Evolutionary conservation across 1,284 basidiomycete genomes (phyloP).

Genomic region (Rhodotorula sp.): DNA sequence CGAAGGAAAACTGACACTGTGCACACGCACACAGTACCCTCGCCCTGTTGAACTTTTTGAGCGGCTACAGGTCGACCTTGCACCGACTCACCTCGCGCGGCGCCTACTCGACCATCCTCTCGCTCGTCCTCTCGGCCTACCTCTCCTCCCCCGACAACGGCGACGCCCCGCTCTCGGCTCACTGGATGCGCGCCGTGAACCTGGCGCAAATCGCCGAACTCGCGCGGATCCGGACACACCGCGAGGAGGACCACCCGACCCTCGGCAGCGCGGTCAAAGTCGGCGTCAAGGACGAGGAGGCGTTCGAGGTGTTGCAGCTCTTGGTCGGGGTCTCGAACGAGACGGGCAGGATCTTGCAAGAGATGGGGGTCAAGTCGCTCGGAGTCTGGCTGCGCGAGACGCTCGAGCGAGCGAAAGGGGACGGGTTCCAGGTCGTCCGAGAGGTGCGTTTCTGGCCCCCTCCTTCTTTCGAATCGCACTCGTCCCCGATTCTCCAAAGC

Average conservation of each 20-base stretch:
- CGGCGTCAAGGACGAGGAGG: slow-evolving; percentile 69
- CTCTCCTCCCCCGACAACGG: slow-evolving; percentile 49
- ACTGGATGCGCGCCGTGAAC: slow-evolving; percentile 61
- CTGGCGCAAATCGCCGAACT: slow-evolving; percentile 66
- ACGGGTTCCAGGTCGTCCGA: slow-evolving; percentile 43
- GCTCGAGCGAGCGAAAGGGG: slow-evolving; percentile 59
- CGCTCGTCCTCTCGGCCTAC: slow-evolving; percentile 67
- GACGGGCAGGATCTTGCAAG: slow-evolving; percentile 66
- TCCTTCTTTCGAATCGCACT: too few species aligned
- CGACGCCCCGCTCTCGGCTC: slow-evolving; percentile 56
- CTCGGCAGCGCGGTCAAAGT: slow-evolving; percentile 63
- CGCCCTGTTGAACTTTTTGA: slow-evolving; percentile 74
- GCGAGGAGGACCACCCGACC: slow-evolving; percentile 67
- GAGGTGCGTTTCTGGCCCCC: slow-evolving; percentile 41
- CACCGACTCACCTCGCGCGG: slow-evolving; percentile 68
- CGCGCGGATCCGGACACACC: slow-evolving; percentile 55
- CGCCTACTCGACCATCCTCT: slow-evolving; percentile 74
- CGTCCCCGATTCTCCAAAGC: too few species aligned
- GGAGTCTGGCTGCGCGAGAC: slow-evolving; percentile 70
- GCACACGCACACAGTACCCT: slow-evolving; percentile 49
- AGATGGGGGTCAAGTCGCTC: slow-evolving; percentile 65
- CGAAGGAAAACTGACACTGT: background rate
- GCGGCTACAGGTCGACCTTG: slow-evolving; percentile 70
- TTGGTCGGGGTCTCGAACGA: slow-evolving; percentile 66
- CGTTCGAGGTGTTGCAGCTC: slow-evolving; percentile 69